Evolutionary conservation across 352 stramenopile genomes (phyloP), one percentile per base, ranked within the genome.

Genomic region (Peronospora farinosa): DNA sequence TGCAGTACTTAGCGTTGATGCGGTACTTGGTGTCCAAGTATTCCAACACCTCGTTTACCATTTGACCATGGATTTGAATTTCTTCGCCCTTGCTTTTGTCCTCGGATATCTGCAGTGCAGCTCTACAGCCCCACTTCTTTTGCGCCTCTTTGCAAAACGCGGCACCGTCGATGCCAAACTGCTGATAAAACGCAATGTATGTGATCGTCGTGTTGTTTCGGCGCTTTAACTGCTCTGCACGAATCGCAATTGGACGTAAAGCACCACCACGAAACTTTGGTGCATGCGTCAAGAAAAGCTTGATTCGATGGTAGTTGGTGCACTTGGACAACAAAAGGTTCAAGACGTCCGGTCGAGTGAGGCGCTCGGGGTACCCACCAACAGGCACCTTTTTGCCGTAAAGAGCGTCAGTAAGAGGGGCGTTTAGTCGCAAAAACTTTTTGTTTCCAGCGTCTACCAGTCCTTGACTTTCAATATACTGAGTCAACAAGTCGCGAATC

Each of bases 71-170:
- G 13, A 94, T 58, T 36, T 81, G 71, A 51, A 94, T 80, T 57
- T 94, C 78, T 21, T 90, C 70, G 1, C 65, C 65, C 19, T 74
- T 78, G 33, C 65, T 69, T 58, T 90, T 89, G 43, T 88, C 77
- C 15, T 75, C 58, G 0, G 66, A 74, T 11, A 57, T 3, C 36
- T 80, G 71, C 31, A 73, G 51, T 17, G 74, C 60, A 17, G 79
- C 82, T 43, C 74, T 86, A 51, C 74, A 92, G 12, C 80, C 83
- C 80, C 80, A 94, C 38, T 84, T 90, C 52, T 89, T 90, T 41
- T 89, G 78, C 2, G 57, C 77, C 11, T 94, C 83, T 47, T 86
- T 88, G n/a, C 66, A 74, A 55, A 92, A 89, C 6, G 59, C 49
- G 4, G 63, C 51, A 13, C 72, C 73, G 45, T 90, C 77, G 21